Percentiles rank a stretch among this genome's conserved stretches.
Evolutionary conservation across 495 filamentous ascomycete genomes (phyloP).

Genomic region (Durotheca rogersii): DNA sequence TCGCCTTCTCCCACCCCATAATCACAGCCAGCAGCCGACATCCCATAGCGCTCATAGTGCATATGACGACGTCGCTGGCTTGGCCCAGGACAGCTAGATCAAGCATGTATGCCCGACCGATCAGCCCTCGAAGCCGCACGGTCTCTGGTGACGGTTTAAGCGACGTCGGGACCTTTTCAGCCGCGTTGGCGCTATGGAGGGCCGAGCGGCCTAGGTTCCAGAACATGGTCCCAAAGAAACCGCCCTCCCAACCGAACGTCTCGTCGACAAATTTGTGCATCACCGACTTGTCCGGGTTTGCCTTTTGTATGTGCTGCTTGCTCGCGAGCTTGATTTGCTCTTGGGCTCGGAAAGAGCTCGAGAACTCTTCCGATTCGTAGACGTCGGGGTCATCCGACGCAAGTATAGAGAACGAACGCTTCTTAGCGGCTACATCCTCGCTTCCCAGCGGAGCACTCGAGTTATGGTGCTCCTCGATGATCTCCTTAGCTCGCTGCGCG

Average conservation of each 20-base stretch:
- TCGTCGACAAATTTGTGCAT: conserved; percentile 64
- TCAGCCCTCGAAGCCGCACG: conserved; percentile 59
- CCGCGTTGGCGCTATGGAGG: conserved; percentile 32
- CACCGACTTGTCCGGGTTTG: conserved; percentile 35
- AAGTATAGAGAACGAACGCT: conserved; percentile 53
- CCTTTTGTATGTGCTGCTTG: conserved; percentile 49
- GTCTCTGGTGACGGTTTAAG: conserved; percentile 49
- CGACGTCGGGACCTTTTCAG: conserved; percentile 12
- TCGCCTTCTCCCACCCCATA: conserved; percentile 73
- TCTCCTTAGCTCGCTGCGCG: conserved; percentile 45
- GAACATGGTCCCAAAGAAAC: conserved; percentile 70
- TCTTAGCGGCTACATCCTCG: conserved; percentile 36
- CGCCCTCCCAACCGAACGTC: conserved; percentile 71
- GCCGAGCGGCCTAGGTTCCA: conserved; percentile 58
- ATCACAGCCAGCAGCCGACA: conserved; percentile 72
- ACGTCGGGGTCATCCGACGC: conserved; percentile 73
- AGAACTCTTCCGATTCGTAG: conserved; percentile 58
- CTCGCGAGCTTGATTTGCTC: conserved; percentile 64
- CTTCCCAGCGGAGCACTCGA: conserved; percentile 35
- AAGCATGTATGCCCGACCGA: conserved; percentile 69
- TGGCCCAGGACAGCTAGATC: conserved; percentile 67
- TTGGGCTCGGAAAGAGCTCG: conserved; percentile 55
- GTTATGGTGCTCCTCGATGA: conserved; percentile 43
- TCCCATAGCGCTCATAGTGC: conserved; percentile 63
- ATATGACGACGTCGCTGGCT: conserved; percentile 62